Base-by-base conservation (phyloP, 208 protist species). In the Leishmania guyanensis region DNA sequence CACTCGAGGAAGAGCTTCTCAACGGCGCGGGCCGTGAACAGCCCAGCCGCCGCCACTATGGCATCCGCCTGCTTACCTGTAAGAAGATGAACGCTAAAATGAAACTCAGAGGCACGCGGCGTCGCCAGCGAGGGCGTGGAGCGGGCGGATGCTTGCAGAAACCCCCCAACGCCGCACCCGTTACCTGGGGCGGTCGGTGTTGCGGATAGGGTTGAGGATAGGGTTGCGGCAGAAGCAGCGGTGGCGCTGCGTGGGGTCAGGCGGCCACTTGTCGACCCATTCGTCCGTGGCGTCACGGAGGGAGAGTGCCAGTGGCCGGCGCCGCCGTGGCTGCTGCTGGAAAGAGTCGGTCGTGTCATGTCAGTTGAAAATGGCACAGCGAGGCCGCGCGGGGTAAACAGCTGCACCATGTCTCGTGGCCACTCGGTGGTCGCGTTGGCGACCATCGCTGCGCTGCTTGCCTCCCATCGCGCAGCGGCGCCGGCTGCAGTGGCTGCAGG, bases 351-450 rank as follows among this genome's bases (percentile, higher is more conserved):
- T 10, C 81, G 78, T 71, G 69, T 86, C 65, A 91, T 79, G 81
- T 90, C 80, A 36, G 76, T 91, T 17, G 83, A 87, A 65, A 95
- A 90, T 3, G 88, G 51, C 20, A 80, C 83, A 1, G 85, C 29
- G 54, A 95, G 79, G 6, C 93, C 93, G 5, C 93, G 90, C 39
- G 93, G 91, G 3, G 91, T 97, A 78, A 94, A 95, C 43, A 92
- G 64, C 36, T 86, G 86, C 43, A 79, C 29, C 81, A 93, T 87
- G 22, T 90, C 84, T 1, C 81, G 29, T 56, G 90, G 85, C 93
- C 93, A 97, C 58, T 86, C 87, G 46, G 29, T 36, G 70, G 12
- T 80, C 33, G 10, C 69, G 60, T 2, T 62, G 62, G 39, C 16
- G 43, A 64, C 85, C 84, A 17, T 54, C 66, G 33, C 80, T 77